Evolutionary conservation across 73 alveolate genomes (phyloP), one percentile per base, ranked within the genome.

Genomic region (Paramecium sexaurelia): DNA sequence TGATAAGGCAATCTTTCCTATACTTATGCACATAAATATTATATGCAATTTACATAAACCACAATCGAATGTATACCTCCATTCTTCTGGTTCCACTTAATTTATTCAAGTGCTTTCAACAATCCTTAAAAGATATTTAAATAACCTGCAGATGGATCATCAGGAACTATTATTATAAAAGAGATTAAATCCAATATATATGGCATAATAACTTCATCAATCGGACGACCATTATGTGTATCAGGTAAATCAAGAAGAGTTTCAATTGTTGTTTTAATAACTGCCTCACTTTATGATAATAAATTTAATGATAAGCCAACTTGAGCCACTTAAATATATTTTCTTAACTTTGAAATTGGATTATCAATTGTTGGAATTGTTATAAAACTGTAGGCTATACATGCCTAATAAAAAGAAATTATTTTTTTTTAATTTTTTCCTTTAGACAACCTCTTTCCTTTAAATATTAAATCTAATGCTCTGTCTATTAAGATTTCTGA

Each of bases 381-480:
- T 43, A 97, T 97, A 85, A 93, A 96, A 39, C 98, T 91, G 84
- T 95, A 97, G 0, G 99, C 99, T 9, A 96, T 96, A 91, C 99
- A 97, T 1, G 97, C 99, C 86, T 96, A 95, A 35, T 95, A 95
- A 88, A 97, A 97, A 26, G 97, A 91, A 91, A 95, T 82, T 7
- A 98, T 96, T 87, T 96, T 96, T 85, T 95, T 89, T 68, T 95
- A 85, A 93, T 95, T 98, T 57, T 95, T 96, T 71, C 98, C 99
- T 83, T 97, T 96, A 15, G 95, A 96, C 5, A 95, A 88, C 71
- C 90, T 85, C 75, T 96, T 94, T 9, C 99, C 98, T 87, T 85
- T 95, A 22, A 95, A 92, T 10, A 99, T 98, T 7, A 97, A 96
- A 67, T 85, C 93, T 61, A 92, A 92, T 7, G 95, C 98, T 51